Base-by-base conservation (phyloP, 1,284 basidiomycete genomes). In the Marasmius tenuissimus region DNA sequence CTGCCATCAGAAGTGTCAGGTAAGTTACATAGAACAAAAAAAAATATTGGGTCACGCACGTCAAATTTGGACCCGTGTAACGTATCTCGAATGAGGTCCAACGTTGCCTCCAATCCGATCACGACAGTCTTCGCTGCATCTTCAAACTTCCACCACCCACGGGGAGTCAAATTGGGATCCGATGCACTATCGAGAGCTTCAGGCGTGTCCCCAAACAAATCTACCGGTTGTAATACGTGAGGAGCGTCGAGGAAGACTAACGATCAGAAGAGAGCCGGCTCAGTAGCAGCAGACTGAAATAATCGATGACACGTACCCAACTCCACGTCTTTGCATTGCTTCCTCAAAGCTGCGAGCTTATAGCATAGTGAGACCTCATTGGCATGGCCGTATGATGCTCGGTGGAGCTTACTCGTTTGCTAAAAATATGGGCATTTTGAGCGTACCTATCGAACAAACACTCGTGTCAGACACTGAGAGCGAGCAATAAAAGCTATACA, bases 161-260 rank as follows among this genome's bases (percentile, higher is more conserved):
- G 82, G 10, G 93, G 88, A 0, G 81, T 85, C 38, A 88, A 79
- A 37, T 87, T 80, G 3, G 88, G 86, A 67, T 90, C 85, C 14
- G 78, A 78, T 14, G 71, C 66, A 27, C 82, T 77, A 11, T 78
- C 71, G 0, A 79, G 73, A 1, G 82, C 80, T 64, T 86, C 89
- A 33, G 81, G 75, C 2, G 88, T 83, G 49, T 83, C 87, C 53
- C 80, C 82, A n/a, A 82, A 77, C 14, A 93, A 74, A 69, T 96
- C 93, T 6, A 81, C 87, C 0, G 88, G 88, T 58, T 87, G 81
- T 35, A 95, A 79, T 18, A 94, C 80, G 60, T 89, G 81, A 10
- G 93, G 91, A 0, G 85, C 91, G 68, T 96, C 92, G 54, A 93
- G 71, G 72, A 94, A 95, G 3, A 95, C 93, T 95, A 35, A n/a